Conservation (phyloP, 495 filamentous ascomycete species). For the Staphylotrichum tortipilum region DNA sequence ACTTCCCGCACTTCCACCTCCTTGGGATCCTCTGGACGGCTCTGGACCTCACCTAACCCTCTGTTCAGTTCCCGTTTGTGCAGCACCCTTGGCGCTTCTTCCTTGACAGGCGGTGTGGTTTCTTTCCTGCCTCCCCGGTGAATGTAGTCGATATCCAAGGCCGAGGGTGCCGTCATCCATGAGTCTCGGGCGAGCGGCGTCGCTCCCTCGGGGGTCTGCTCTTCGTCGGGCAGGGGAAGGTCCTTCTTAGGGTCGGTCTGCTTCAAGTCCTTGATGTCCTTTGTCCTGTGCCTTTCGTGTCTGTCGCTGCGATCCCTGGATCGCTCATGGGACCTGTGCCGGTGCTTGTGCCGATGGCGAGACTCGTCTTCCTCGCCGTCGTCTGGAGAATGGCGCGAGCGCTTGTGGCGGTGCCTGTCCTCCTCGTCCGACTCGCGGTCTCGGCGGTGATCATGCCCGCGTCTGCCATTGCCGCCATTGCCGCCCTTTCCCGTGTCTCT, state of each 20-base stretch:
- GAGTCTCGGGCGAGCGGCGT: conserved; percentile 51
- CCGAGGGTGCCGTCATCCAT: conserved; percentile 89
- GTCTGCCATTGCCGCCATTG: conserved; percentile 15
- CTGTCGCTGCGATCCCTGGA: conserved; percentile 11
- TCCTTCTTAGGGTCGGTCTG: conserved; percentile 40
- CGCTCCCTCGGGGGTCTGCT: conserved; percentile 25
- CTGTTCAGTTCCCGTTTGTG: conserved; percentile 74
- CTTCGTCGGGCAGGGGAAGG: conserved; percentile 38
- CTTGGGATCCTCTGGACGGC: background rate
- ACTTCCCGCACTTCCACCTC: conserved; percentile 47
- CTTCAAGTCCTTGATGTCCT: conserved; percentile 31
- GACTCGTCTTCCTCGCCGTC: conserved; percentile 29
- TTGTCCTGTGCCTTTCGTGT: conserved; percentile 4
- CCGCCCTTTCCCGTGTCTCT: conserved; percentile 16
- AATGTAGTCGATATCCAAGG: conserved; percentile 75
- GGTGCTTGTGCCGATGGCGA: conserved; percentile 22
- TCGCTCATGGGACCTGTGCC: conserved; percentile 13
- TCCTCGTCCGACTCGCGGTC: conserved; percentile 31
- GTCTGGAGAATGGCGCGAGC: conserved; percentile 37
- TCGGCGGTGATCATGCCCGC: conserved; percentile 31
- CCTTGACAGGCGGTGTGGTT: conserved; percentile 43
- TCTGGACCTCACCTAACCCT: conserved; percentile 49
- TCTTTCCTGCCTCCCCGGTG: conserved; percentile 52
- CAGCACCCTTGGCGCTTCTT: conserved; percentile 66
- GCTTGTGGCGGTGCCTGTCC: conserved; percentile 36